Evolutionary conservation across 345 rosid genomes (phyloP).

Genomic region (Camelina sativa): DNA sequence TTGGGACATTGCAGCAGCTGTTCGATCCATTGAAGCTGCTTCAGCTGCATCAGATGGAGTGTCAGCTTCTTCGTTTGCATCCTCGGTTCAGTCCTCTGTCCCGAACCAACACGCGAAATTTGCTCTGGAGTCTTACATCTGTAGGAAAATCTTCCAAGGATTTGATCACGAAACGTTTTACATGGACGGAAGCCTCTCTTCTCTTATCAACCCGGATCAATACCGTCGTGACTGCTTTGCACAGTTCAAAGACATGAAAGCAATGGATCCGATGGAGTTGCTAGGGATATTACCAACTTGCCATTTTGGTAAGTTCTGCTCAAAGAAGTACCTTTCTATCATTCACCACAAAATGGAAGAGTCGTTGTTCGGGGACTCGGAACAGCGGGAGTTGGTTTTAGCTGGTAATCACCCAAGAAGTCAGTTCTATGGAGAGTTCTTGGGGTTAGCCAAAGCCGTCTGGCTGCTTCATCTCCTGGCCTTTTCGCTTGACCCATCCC

Average conservation of each 20-base stretch:
- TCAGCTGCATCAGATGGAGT: conserved; percentile 46
- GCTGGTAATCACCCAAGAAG: conserved; percentile 83
- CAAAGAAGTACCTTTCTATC: conserved; percentile 77
- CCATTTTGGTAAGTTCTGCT: conserved; percentile 86
- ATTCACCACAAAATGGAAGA: conserved; percentile 95
- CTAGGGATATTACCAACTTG: conserved; percentile 88
- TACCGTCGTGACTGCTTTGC: conserved; percentile 84
- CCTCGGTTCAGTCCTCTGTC: conserved; percentile 57
- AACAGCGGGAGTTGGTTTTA: conserved; percentile 65
- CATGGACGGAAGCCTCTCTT: conserved; percentile 88
- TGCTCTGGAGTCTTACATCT: conserved; percentile 80
- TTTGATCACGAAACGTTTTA: conserved; percentile 94
- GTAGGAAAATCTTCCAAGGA: conserved; percentile 76
- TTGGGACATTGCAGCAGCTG: conserved; percentile 94
- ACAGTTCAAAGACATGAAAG: conserved; percentile 87
- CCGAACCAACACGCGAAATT: conserved; percentile 79
- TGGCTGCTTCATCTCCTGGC: conserved; percentile 97
- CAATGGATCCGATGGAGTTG: conserved; percentile 90
- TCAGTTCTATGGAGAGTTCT: conserved; percentile 81
- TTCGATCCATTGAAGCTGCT: conserved; percentile 90
- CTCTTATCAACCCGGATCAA: conserved; percentile 79
- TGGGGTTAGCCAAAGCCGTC: conserved; percentile 76
- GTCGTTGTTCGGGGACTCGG: conserved; percentile 84
- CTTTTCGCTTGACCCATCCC: conserved; percentile 85
- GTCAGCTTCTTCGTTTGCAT: conserved; percentile 48